Percentiles rank a stretch among this genome's conserved stretches.
Conservation (phyloP, 768 basidiomycete species). For the Tulasnella sp. region DNA sequence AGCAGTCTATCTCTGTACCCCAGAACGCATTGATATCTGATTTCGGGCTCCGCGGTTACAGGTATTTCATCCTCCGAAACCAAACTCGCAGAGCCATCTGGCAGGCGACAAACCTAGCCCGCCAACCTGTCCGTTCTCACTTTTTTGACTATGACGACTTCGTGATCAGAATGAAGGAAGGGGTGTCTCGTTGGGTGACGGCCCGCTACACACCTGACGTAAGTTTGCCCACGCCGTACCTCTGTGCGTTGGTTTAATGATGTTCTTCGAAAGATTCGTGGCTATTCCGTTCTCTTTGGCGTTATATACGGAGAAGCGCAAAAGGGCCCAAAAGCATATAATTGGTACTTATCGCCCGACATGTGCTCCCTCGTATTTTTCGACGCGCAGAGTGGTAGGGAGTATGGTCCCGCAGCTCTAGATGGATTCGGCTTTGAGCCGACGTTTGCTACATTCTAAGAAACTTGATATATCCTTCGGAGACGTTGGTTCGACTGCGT, state of each 20-base stretch:
- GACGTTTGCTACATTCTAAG: not conserved
- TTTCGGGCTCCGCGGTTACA: not conserved
- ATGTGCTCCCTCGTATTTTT: not conserved
- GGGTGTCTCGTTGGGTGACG: not conserved
- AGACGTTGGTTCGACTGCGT: too few relatives aligned
- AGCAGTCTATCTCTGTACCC: not conserved
- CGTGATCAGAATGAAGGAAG: not conserved
- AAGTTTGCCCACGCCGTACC: not conserved
- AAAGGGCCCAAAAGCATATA: not conserved
- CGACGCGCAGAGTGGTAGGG: not conserved
- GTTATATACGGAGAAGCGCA: not conserved
- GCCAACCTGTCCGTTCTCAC: not conserved
- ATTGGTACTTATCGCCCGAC: slow-evolving; percentile 2
- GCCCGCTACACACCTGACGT: not conserved
- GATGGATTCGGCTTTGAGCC: not conserved
- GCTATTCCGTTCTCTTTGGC: not conserved
- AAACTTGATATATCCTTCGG: not conserved
- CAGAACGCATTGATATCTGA: too few relatives aligned
- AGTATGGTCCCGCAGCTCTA: not conserved
- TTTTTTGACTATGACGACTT: not conserved
- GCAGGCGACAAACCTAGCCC: not conserved
- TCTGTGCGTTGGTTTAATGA: too few relatives aligned
- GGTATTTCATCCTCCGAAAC: not conserved
- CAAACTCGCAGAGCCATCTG: not conserved
- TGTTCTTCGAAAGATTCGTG: not conserved